phyloP scores from a whole-genome alignment of 371 early-diverging fungal genomes.

The Syncephalastrum monosporum region DNA sequence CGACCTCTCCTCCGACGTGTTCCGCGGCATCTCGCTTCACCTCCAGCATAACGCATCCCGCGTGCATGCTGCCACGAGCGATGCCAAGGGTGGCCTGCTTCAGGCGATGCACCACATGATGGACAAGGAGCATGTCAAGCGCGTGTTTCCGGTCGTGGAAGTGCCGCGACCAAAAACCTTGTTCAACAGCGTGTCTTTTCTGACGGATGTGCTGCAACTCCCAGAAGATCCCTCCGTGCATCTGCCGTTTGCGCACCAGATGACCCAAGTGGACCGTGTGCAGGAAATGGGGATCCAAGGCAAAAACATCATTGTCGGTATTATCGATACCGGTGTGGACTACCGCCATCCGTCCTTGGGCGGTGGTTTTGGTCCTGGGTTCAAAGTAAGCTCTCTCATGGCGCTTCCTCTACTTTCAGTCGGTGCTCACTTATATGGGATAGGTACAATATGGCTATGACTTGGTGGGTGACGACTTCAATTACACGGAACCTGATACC shows the following conservation, averaged over 20 bases:
- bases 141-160: slow-evolving; percentile 34
- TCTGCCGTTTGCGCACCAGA: slow-evolving; percentile 12
- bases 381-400: slow-evolving; percentile 9
- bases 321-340: slow-evolving; percentile 66
- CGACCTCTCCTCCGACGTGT: slow-evolving; percentile 28
- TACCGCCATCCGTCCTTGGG: slow-evolving; percentile 67
- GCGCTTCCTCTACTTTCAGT: no score
- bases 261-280: slow-evolving; percentile 28
- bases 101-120: slow-evolving; percentile 13
- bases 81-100: neutral
- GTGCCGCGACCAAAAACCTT: slow-evolving; percentile 25
- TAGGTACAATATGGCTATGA: slow-evolving; percentile 51
- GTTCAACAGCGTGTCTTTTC: neutral
- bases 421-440: neutral
- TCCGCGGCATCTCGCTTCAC: slow-evolving; percentile 35
- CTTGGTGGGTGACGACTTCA: slow-evolving; percentile 44
- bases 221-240: neutral
- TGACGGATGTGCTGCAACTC: slow-evolving; percentile 1
- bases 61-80: neutral
- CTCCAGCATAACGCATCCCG: slow-evolving; percentile 9
- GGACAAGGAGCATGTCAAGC: slow-evolving; percentile 25
- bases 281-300: slow-evolving; percentile 46
- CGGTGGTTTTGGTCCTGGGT: slow-evolving; percentile 54
- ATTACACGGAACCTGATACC: slow-evolving; percentile 5
- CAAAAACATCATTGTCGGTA: slow-evolving; percentile 58